Evolutionary conservation across 2,329 filamentous ascomycete genomes (phyloP).

Genomic region (Exophiala lecanii-corni): DNA sequence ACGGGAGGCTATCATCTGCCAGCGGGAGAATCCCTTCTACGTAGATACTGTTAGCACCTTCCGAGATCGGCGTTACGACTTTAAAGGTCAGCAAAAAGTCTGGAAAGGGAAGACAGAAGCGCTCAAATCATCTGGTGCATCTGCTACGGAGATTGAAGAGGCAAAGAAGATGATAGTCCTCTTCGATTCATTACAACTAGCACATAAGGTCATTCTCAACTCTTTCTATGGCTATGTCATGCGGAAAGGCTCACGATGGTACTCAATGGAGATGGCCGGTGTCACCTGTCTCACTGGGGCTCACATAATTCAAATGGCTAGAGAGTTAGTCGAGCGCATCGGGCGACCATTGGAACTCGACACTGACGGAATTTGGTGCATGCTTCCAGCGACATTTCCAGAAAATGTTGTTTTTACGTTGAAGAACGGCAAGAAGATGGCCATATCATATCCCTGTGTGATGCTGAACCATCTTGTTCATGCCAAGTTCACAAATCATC

Average conservation of each 20-base stretch:
- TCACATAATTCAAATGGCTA: conserved; percentile 92
- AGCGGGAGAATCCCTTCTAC: conserved; percentile 97
- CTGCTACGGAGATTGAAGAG: conserved; percentile 72
- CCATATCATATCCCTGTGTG: conserved; percentile 96
- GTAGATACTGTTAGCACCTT: conserved; percentile 95
- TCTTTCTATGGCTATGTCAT: conserved; percentile 99
- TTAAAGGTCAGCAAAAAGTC: conserved; percentile 95
- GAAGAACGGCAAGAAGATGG: conserved; percentile 91
- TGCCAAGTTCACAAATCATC: conserved; percentile 89
- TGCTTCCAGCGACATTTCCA: conserved; percentile 90
- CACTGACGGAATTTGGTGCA: conserved; percentile 99
- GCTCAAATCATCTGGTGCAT: conserved; percentile 76
- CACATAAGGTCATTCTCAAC: conserved; percentile 98
- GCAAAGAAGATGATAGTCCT: conserved; percentile 98
- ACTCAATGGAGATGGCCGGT: conserved; percentile 98
- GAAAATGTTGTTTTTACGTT: conserved; percentile 94
- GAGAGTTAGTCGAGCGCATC: conserved; percentile 87
- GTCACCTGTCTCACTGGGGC: conserved; percentile 96
- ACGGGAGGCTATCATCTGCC: conserved; percentile 95
- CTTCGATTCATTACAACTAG: conserved; percentile 91
- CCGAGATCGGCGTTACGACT: conserved; percentile 94
- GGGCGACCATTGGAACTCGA: conserved; percentile 90
- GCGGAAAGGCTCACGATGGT: conserved; percentile 98
- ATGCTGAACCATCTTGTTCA: conserved; percentile 99
- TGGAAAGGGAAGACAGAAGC: conserved; percentile 96